Evolutionary conservation across 495 filamentous ascomycete genomes (phyloP).

Genomic region (Tuber indicum): DNA sequence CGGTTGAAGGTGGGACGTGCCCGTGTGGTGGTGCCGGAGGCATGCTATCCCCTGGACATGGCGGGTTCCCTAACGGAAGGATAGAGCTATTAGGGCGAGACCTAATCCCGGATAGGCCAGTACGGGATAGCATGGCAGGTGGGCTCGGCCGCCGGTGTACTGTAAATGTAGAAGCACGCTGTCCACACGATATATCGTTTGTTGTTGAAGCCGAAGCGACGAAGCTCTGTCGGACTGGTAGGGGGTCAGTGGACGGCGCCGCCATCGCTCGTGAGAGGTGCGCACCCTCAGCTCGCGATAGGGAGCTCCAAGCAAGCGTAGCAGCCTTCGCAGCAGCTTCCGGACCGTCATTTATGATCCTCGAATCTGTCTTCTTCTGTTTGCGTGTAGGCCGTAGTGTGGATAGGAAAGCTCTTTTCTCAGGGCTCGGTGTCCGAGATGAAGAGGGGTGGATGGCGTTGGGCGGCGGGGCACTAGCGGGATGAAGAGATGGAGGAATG

Average conservation of each 20-base stretch:
- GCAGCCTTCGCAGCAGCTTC: constrained; percentile 76
- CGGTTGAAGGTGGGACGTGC: not conserved
- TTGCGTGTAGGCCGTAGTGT: constrained; percentile 58
- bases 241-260: constrained; percentile 22
- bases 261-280: constrained; percentile 23
- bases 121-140: not conserved
- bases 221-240: constrained; percentile 28
- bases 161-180: constrained; percentile 2
- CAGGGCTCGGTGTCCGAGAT: constrained; percentile 69
- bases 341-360: constrained; percentile 39
- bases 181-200: constrained; percentile 4
- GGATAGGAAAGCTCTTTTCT: constrained; percentile 74
- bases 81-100: constrained; percentile 17
- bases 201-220: constrained; percentile 14
- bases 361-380: constrained; percentile 38
- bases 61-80: not conserved
- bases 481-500: not conserved
- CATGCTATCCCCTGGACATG: not conserved
- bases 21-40: constrained; percentile 20
- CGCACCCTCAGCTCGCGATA: constrained; percentile 43
- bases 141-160: not conserved
- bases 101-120: not conserved
- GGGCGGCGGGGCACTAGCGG: constrained; percentile 14
- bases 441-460: constrained; percentile 36
- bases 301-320: constrained; percentile 71